These are phyloP conservation scores for Debaryomyces sp. DNA, from an alignment of 1,139 yeast genomes.

Conservation along the genomic window DNA sequence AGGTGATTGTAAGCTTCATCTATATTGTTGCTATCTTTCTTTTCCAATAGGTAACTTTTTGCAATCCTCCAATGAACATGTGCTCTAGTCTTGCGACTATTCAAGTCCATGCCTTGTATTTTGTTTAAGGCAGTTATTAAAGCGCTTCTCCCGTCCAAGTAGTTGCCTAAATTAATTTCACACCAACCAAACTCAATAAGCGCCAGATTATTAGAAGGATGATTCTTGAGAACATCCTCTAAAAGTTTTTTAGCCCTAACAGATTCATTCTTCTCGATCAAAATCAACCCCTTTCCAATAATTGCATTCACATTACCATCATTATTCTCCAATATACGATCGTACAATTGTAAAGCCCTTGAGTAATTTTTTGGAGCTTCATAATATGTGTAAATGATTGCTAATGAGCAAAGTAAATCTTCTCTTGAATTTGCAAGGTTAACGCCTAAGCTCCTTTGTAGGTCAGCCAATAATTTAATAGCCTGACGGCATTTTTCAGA, in stretches of 20 bases:
- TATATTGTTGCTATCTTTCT: constrained; percentile 32
- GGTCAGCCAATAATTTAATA: constrained; percentile 53
- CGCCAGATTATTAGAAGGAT: constrained; percentile 63
- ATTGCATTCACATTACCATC: constrained; percentile 57
- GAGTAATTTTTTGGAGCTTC: constrained; percentile 89
- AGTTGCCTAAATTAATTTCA: constrained; percentile 54
- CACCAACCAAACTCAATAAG: constrained; percentile 82
- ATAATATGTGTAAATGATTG: constrained; percentile 76
- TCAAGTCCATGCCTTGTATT: constrained; percentile 53
- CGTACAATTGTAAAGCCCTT: constrained; percentile 73
- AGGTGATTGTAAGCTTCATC: constrained; percentile 51
- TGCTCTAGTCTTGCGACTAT: constrained; percentile 60
- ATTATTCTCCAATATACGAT: constrained; percentile 54
- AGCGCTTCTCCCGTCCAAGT: constrained; percentile 56
- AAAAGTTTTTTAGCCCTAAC: constrained; percentile 56
- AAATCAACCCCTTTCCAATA: constrained; percentile 81
- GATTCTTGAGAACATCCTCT: constrained; percentile 47
- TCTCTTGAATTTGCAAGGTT: constrained; percentile 54
- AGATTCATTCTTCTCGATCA: constrained; percentile 64
- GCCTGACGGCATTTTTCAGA: constrained; percentile 65
- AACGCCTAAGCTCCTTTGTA: constrained; percentile 49
- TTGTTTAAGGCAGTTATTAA: constrained; percentile 45
- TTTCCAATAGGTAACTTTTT: constrained; percentile 44
- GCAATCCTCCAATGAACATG: constrained; percentile 74
- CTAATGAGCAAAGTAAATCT: constrained; percentile 67